These are phyloP conservation scores for Cadophora sp. DNA, from an alignment of 2,329 filamentous ascomycete genomes.

Conservation along the genomic window DNA sequence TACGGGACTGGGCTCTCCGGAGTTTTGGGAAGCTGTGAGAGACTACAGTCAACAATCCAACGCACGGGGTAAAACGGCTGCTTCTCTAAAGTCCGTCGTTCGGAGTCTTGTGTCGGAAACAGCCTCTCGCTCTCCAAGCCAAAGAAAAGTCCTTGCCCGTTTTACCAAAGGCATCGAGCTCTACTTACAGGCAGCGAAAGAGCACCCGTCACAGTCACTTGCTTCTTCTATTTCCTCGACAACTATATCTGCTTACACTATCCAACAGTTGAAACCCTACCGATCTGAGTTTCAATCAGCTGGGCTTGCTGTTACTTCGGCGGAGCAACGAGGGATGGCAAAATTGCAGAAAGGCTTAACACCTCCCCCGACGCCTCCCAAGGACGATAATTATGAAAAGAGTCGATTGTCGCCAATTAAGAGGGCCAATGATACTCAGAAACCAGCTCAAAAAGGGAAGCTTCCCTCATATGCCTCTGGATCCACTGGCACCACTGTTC, in stretches of 20 bases:
- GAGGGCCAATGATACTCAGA: constrained; percentile 2
- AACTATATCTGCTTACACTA: constrained; percentile 54
- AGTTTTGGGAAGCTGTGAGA: constrained; percentile 25
- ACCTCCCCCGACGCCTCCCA: constrained; percentile 30
- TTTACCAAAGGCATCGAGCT: constrained; percentile 52
- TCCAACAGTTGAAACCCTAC: constrained; percentile 61
- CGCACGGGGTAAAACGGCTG: constrained; percentile 6
- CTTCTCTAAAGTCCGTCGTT: constrained; percentile 32
- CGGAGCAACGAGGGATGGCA: constrained; percentile 47
- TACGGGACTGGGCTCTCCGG: constrained; percentile 11
- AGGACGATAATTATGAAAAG: constrained; percentile 30
- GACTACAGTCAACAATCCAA: constrained; percentile 19
- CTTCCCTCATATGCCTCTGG: constrained; percentile 35
- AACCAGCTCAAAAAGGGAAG: constrained; percentile 17
- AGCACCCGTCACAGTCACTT: constrained; percentile 48
- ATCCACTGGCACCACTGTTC: constrained; percentile 35
- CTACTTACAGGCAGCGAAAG: constrained; percentile 50
- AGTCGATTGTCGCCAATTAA: constrained; percentile 17
- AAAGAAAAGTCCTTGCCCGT: constrained; percentile 50
- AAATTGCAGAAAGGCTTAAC: constrained; percentile 14
- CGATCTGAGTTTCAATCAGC: constrained; percentile 59
- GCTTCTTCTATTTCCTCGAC: constrained; percentile 38
- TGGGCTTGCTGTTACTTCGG: constrained; percentile 63
- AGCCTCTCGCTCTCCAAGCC: constrained; percentile 53
- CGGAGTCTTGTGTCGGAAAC: constrained; percentile 33